Evolutionary conservation across 352 stramenopile species (phyloP), one percentile per base, ranked within the genome.

Genomic region (Phytophthora uliginosa): DNA sequence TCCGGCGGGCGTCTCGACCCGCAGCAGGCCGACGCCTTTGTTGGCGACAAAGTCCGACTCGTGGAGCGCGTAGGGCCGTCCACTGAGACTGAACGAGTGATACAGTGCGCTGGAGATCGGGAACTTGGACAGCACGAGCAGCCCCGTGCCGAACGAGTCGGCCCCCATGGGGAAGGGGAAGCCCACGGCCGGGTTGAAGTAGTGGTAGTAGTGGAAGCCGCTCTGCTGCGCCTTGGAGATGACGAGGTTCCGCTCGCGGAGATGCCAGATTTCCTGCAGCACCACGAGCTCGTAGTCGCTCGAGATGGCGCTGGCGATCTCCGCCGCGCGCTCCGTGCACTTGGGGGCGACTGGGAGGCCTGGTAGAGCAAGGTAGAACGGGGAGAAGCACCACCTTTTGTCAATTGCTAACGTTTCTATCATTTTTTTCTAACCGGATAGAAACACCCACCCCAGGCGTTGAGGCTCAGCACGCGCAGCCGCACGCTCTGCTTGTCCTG

Each of bases 31-130:
- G 1, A 88, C 85, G 31, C 88, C 88, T 57, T 95, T 95, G 62
- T 95, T 95, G 40, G 85, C 88, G 22, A 95, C 77, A 50, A 93
- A 95, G 62, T 95, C 88, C 12, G 85, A 85, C 65, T 95, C 88
- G 53, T 95, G 86, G 10, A 95, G 78, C 34, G 86, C 86, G 59
- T 93, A 95, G 13, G 88, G 88, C 4, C 88, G 74, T n/a, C 88
- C 88, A 60, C 83, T 90, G 63, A 95, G 82, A 40, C 85, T 80
- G 63, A 94, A 95, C 22, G 86, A 89, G 66, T 95, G 86, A 73
- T 90, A 95, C 47, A 92, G 68, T 15, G 83, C 86, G 33, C 57
- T 76, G 5, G 73, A 73, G 45, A 95, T 86, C 45, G 86, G 88
- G 51, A 88, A 90, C 55, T 86, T 90, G 50, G 88, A 94, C 40